Base-by-base conservation (phyloP, 768 basidiomycete genomes). In the Nidularia pulvinata region DNA sequence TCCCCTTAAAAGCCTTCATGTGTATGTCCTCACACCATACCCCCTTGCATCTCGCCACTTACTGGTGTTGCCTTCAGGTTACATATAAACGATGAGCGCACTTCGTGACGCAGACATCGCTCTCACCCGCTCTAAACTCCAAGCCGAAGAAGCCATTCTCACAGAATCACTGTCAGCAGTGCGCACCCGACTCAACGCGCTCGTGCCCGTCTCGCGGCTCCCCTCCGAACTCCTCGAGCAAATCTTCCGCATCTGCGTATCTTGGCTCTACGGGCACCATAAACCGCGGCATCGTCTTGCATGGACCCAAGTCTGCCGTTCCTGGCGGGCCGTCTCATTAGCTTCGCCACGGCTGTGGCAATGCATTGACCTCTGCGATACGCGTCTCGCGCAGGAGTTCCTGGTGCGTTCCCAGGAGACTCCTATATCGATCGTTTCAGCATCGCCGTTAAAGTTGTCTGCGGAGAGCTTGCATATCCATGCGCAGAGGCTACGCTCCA, bases 261-360 rank as follows among this genome's bases (percentile, higher is more conserved):
- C 69, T 5, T 71, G 73, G 71, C 58, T 74, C 11, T 73, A 73
- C 47, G 51, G 54, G 37, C 50, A 53, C 9, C 61, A 61, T 11
- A 69, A 66, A 42, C 64, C 66, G 6, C 59, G 59, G 39, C 61
- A 70, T 44, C 65, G 60, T 16, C 65, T 78, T 3, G 69, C 74
- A 2, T 77, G 72, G 72, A 71, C 72, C 4, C 72, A 77, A 51
- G 75, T 76, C 33, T 77, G 74, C 58, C 62, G 65, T 6, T 56
- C 51, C 19, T 78, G 77, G 77, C 69, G 71, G 5, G 49, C 46
- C 49, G 59, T 73, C 34, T 66, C 75, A 3, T 54, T 74, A 33
- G 60, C 61, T 44, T 72, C 72, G 6, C 58, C 70, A 11, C 61
- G 71, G 9, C 69, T 78, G 32, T 78, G 77, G 77, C 64, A 62